A percentile compares a stretch with the other conserved stretches of the same genome.
Conservation (phyloP, 2,329 filamentous ascomycete genomes). For the Pestalotiopsis sp. region DNA sequence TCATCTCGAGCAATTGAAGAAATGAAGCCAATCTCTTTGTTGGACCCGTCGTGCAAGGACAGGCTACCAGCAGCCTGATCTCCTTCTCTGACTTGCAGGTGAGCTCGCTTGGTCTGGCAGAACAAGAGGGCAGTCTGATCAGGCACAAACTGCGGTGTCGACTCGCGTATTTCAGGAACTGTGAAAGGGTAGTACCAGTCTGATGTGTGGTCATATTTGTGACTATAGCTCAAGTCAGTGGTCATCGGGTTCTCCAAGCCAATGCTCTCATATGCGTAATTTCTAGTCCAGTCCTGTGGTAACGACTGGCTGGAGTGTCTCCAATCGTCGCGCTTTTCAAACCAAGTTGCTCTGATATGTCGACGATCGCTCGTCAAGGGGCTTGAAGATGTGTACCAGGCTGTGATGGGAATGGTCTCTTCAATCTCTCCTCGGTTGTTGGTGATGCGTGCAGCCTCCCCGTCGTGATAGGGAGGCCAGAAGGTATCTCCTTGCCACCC, state of each 20-base stretch:
- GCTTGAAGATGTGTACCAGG: background rate
- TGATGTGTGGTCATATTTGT: too few species aligned
- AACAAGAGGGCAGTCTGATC: too few species aligned
- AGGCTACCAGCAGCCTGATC: background rate
- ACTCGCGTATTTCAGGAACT: background rate
- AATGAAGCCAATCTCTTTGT: background rate
- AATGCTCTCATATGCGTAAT: too few species aligned
- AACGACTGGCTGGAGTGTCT: background rate
- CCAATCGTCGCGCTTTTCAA: background rate
- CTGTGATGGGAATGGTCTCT: constrained; percentile 3
- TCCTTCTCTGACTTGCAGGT: background rate
- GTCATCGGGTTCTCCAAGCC: too few species aligned
- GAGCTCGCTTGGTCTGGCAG: too few species aligned
- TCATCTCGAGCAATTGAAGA: background rate
- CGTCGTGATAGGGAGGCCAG: background rate
- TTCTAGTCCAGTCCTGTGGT: background rate
- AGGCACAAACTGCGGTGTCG: background rate
- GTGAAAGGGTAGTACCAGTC: background rate
- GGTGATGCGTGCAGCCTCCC: background rate
- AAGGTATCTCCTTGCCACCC: background rate
- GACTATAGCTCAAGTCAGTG: too few species aligned
- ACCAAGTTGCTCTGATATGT: background rate
- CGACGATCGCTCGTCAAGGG: background rate
- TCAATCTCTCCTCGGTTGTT: background rate
- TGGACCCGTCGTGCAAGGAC: background rate